Evolutionary conservation across 202 grass and related monocot species (phyloP).

Genomic region (Zizania palustris): DNA sequence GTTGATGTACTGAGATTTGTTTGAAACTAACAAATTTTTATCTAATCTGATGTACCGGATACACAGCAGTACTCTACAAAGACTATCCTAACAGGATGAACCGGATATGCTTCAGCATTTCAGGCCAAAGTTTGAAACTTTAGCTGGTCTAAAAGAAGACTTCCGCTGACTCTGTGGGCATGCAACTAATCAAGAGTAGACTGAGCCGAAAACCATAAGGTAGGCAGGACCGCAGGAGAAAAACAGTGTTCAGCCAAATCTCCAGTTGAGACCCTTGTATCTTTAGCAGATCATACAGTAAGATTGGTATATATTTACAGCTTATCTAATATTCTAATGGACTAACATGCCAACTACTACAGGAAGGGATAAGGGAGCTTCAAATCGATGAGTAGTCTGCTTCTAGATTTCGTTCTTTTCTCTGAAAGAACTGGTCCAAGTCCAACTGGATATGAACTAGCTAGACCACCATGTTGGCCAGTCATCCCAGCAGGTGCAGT

Average conservation of each 20-base stretch:
- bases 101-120: background rate
- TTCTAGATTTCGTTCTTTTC: background rate
- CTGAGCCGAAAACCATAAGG: background rate
- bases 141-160: background rate
- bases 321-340: background rate
- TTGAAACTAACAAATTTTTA: background rate
- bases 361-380: background rate
- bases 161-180: background rate
- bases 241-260: background rate
- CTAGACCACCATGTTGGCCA: background rate
- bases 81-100: background rate
- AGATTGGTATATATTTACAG: background rate
- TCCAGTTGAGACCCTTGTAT: background rate
- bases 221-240: background rate
- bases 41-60: background rate
- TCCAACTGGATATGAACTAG: background rate
- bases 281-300: background rate
- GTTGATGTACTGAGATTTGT: background rate
- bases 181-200: background rate
- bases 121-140: background rate
- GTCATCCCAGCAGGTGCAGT: no score
- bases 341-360: background rate
- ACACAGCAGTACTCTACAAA: background rate
- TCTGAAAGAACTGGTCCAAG: background rate
- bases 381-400: background rate